Evolutionary conservation across 768 basidiomycete genomes (phyloP).

Genomic region (Mrakia frigida): DNA sequence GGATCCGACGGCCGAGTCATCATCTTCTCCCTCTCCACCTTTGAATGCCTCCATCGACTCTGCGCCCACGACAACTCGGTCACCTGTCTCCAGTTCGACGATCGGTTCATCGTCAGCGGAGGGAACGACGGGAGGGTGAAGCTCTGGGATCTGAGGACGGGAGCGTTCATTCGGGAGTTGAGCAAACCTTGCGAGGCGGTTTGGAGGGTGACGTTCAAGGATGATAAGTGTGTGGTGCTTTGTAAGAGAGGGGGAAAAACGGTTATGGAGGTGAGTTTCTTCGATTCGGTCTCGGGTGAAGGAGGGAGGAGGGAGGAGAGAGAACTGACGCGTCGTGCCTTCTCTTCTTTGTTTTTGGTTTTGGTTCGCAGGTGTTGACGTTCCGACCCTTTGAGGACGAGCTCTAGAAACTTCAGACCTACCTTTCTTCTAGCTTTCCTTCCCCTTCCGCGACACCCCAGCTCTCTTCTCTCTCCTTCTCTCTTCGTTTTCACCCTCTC

Average conservation of each 20-base stretch:
- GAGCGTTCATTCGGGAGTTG: constrained; percentile 67
- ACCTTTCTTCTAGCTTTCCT: background rate
- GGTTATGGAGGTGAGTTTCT: constrained; percentile 63
- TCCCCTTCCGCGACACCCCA: background rate
- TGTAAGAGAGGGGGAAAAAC: constrained; percentile 75
- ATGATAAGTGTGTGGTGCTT: constrained; percentile 70
- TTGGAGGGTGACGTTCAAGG: constrained; percentile 76
- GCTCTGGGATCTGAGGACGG: constrained; percentile 52
- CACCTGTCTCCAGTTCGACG: constrained; percentile 81
- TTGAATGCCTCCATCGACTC: constrained; percentile 52
- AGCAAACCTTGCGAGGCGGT: constrained; percentile 65
- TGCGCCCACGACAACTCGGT: constrained; percentile 82
- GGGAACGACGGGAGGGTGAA: constrained; percentile 44
- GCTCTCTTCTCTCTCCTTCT: background rate
- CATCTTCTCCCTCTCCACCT: constrained; percentile 55
- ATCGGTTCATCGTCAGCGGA: constrained; percentile 61
- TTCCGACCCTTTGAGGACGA: constrained; percentile 29
- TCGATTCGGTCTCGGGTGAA: no score
- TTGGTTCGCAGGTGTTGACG: constrained; percentile 21
- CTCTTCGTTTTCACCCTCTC: background rate
- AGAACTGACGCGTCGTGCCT: background rate
- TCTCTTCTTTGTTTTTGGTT: background rate
- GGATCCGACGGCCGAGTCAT: constrained; percentile 84
- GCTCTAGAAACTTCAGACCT: background rate
- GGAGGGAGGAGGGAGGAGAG: no score